Percentiles rank a stretch among this genome's conserved stretches.
Evolutionary conservation across 2,329 filamentous ascomycete genomes (phyloP).

Genomic region (Herpotrichia juniperi): DNA sequence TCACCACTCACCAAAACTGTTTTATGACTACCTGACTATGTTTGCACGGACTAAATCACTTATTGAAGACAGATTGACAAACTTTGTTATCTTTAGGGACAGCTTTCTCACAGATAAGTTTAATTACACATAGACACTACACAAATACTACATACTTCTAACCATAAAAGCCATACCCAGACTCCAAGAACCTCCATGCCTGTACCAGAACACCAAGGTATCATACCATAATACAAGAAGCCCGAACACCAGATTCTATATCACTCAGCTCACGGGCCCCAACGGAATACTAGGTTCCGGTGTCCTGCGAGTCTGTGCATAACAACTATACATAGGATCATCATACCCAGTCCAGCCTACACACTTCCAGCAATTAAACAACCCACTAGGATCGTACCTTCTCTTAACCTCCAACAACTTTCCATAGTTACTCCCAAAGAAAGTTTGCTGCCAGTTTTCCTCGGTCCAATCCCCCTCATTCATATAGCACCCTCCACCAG

Average conservation of each 20-base stretch:
- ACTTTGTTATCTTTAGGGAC: too few relatives aligned
- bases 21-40: too few relatives aligned
- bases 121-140: too few relatives aligned
- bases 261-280: conserved; percentile 7
- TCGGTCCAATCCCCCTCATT: conserved; percentile 45
- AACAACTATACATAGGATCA: conserved; percentile 23
- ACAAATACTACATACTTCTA: too few relatives aligned
- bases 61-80: too few relatives aligned
- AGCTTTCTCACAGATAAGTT: too few relatives aligned
- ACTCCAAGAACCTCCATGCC: too few relatives aligned
- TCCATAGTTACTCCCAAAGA: conserved; percentile 41
- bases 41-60: too few relatives aligned
- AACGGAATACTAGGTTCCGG: conserved; percentile 12
- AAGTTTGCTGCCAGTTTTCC: conserved; percentile 41
- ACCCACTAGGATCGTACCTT: conserved; percentile 33
- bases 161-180: too few relatives aligned
- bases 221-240: too few relatives aligned
- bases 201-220: too few relatives aligned
- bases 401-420: conserved; percentile 33
- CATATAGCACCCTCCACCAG: conserved; percentile 43
- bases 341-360: conserved; percentile 43
- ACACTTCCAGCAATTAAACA: conserved; percentile 47
- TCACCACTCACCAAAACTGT: too few relatives aligned
- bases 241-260: not conserved
- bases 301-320: conserved; percentile 9